Evolutionary conservation across 1,284 basidiomycete species (phyloP).

Genomic region (Apiotrichum sp.): DNA sequence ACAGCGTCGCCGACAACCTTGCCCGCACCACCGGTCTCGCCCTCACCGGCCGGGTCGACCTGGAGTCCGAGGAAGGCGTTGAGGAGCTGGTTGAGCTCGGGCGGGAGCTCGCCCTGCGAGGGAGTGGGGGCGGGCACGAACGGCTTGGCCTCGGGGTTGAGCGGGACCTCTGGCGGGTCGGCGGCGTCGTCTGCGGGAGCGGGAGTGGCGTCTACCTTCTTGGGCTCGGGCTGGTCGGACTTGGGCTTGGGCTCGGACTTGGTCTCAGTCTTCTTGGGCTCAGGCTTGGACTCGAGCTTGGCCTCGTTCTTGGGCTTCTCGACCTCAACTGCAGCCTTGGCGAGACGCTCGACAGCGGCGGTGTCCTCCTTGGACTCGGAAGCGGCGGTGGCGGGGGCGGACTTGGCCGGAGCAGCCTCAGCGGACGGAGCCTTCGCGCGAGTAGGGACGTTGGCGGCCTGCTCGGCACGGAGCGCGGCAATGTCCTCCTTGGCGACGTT

Average conservation of each 20-base stretch:
- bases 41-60: conserved; percentile 23
- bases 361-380: neutral
- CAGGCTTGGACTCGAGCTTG: neutral
- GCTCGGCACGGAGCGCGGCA: neutral
- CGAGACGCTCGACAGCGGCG: too few relatives aligned
- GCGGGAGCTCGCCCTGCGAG: conserved; percentile 19
- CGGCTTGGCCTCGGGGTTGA: conserved; percentile 1
- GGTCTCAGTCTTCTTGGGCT: neutral
- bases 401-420: neutral
- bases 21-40: conserved; percentile 12
- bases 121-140: neutral
- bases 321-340: neutral
- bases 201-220: neutral
- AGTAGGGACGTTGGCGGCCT: neutral
- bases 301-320: neutral
- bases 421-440: neutral
- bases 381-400: neutral
- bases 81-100: conserved; percentile 39
- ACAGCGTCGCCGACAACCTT: conserved; percentile 21
- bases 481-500: conserved; percentile 19
- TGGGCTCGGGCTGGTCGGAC: too few relatives aligned
- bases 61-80: conserved; percentile 37
- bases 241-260: too few relatives aligned
- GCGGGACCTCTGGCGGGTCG: neutral
- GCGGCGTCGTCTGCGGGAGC: neutral